Conservation (phyloP, 2,329 filamentous ascomycete genomes). For the Fonsecaea pedrosoi region DNA sequence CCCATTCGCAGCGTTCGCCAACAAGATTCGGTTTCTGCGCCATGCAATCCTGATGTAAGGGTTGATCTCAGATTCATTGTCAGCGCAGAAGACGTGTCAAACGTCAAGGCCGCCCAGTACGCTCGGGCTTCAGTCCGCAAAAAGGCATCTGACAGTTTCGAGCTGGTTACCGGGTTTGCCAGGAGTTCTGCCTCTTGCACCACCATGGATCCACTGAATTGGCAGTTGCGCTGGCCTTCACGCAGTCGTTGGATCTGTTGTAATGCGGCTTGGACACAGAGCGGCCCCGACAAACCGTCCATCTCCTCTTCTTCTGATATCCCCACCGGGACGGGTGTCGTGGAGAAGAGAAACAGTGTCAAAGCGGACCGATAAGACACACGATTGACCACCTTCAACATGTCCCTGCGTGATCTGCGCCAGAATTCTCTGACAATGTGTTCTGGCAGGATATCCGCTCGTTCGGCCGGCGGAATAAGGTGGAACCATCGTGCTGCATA, state of each 20-base stretch:
- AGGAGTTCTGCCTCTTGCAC: slow-evolving; percentile 40
- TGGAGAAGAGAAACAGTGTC: slow-evolving; percentile 50
- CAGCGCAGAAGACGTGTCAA: slow-evolving; percentile 52
- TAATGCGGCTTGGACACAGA: slow-evolving; percentile 51
- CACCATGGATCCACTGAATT: slow-evolving; percentile 53
- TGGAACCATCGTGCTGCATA: slow-evolving; percentile 44
- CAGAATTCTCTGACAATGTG: slow-evolving; percentile 44
- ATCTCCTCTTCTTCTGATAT: slow-evolving; percentile 52
- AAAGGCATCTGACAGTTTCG: slow-evolving; percentile 44
- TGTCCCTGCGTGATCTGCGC: slow-evolving; percentile 48
- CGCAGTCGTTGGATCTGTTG: slow-evolving; percentile 52
- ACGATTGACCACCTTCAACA: slow-evolving; percentile 52
- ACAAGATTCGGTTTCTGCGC: slow-evolving; percentile 40
- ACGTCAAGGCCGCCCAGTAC: slow-evolving; percentile 53
- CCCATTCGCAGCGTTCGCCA: slow-evolving; percentile 43
- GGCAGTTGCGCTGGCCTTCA: slow-evolving; percentile 49
- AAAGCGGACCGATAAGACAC: slow-evolving; percentile 53
- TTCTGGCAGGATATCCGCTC: slow-evolving; percentile 23
- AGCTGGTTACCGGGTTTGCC: slow-evolving; percentile 40
- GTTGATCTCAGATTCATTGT: slow-evolving; percentile 51
- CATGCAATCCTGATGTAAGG: slow-evolving; percentile 49
- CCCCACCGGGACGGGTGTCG: slow-evolving; percentile 51
- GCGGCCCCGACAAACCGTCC: slow-evolving; percentile 50
- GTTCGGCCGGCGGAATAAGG: slow-evolving; percentile 30
- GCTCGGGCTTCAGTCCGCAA: slow-evolving; percentile 50